Base-by-base conservation (phyloP, 2,329 filamentous ascomycete species). In the Neurospora crassa region DNA sequence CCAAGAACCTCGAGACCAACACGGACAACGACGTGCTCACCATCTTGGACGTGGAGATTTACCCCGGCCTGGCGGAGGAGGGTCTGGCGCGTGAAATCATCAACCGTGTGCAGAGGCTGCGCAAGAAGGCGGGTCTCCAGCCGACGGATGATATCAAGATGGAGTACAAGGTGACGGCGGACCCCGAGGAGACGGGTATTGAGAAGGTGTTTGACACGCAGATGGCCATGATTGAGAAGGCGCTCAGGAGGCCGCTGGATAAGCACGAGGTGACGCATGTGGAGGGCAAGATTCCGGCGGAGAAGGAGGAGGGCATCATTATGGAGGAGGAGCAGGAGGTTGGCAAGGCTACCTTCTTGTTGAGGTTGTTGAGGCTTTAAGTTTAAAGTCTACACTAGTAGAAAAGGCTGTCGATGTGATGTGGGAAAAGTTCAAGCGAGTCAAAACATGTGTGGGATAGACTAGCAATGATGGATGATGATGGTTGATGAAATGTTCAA, bases 61-160 rank as follows among this genome's bases (percentile, higher is more conserved):
- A 98, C 79, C 90, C 94, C 0, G 94, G 97, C 78, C 85, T 99
- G 43, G 92, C 91, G 67, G 89, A 94, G 75, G 94, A 98, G 81
- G 96, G 94, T 70, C 82, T 99, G 70, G 95, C 92, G 1, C 88
- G 96, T 77, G 96, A 98, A 81, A 91, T 99, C 75, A 92, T 99
- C 84, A 92, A 97, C 80, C 90, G 95, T 53, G 92, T 99, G 29
- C 96, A 99, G 83, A 89, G 92, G 75, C 85, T 98, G 74, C 90
- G 96, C 75, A 99, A 99, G 88, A 96, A 96, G 84, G 94, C 94
- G 8, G 93, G 93, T 0, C 85, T 99, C 69, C 89, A 94, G 74
- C 90, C 94, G 1, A 98, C 95, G 0, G 96, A 99, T 78, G 96
- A 98, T 78, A 90, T 99, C 74, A 92, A 91, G 83, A 97, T 99